These are phyloP conservation scores for Erodium maritimum DNA, from an alignment of 345 rosid species.

Conservation along the genomic window DNA sequence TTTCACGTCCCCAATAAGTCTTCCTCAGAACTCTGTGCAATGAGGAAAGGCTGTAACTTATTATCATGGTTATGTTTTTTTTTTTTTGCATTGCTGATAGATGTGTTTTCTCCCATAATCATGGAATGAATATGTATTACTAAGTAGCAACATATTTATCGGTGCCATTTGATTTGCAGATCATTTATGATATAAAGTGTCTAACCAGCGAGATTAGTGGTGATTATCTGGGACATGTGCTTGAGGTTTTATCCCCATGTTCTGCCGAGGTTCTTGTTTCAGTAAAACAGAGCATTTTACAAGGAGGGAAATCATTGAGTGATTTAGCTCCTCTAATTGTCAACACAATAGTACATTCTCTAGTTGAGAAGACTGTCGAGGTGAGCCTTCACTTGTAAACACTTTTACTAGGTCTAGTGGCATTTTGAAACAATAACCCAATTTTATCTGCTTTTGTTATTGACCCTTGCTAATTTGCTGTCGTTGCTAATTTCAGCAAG, in stretches of 20 bases:
- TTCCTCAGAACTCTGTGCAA: no score
- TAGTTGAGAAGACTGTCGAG: slow-evolving; percentile 86
- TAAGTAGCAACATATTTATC: slow-evolving; percentile 10
- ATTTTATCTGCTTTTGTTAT: background rate
- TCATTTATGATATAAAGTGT: slow-evolving; percentile 66
- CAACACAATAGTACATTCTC: slow-evolving; percentile 43
- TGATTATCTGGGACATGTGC: slow-evolving; percentile 48
- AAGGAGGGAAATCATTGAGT: slow-evolving; percentile 48
- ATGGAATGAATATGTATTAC: background rate
- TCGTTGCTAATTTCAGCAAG: slow-evolving; percentile 29
- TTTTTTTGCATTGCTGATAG: no score
- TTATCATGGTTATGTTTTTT: no score
- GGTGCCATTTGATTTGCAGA: slow-evolving; percentile 38
- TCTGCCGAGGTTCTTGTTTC: slow-evolving; percentile 51
- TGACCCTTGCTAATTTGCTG: background rate
- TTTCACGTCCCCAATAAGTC: no score
- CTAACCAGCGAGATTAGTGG: slow-evolving; percentile 59
- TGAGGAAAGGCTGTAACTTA: no score
- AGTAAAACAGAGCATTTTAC: slow-evolving; percentile 67
- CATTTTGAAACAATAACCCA: background rate
- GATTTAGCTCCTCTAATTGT: slow-evolving; percentile 43
- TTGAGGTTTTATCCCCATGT: slow-evolving; percentile 55
- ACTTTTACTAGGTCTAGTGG: background rate
- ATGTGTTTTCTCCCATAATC: background rate
- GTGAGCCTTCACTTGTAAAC: slow-evolving; percentile 22